These are phyloP conservation scores for Ochetophila trinervis DNA, from an alignment of 306 rosid species.

Conservation along the genomic window DNA sequence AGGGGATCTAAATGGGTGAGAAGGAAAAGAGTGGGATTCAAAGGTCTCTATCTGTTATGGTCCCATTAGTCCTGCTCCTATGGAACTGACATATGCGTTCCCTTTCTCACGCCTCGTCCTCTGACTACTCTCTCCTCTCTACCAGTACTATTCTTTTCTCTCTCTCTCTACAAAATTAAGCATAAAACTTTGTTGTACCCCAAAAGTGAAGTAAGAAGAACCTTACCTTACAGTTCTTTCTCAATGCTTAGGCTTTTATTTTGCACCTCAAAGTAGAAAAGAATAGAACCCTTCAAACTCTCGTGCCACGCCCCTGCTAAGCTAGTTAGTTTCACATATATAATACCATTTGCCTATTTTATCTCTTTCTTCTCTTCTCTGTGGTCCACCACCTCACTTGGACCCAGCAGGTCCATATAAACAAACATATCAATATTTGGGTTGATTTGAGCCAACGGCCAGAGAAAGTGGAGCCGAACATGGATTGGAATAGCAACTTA, in stretches of 20 bases:
- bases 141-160: conserved; percentile 8
- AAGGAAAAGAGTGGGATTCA: conserved; percentile 29
- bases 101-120: conserved; percentile 75
- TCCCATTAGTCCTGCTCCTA: conserved; percentile 42
- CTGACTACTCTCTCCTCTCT: conserved; percentile 18
- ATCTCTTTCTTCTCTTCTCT: conserved; percentile 22
- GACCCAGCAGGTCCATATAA: conserved; percentile 35
- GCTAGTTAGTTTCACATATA: conserved; percentile 4
- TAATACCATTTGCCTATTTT: conserved; percentile 24
- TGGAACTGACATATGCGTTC: conserved; percentile 69
- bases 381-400: conserved; percentile 51
- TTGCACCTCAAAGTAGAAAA: not conserved
- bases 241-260: conserved; percentile 10
- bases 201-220: conserved; percentile 42
- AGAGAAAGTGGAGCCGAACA: conserved; percentile 33
- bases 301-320: conserved; percentile 36
- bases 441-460: conserved; percentile 28
- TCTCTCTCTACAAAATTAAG: conserved; percentile 24
- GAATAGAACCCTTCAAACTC: conserved; percentile 33
- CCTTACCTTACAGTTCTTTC: conserved; percentile 25
- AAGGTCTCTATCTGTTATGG: conserved; percentile 54
- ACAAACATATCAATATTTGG: conserved; percentile 24
- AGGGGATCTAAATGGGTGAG: conserved; percentile 25
- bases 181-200: conserved; percentile 55
- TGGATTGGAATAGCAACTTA: conserved; percentile 80